Conservation (phyloP, 2,329 filamentous ascomycete genomes). For the Fulvia fulva region DNA sequence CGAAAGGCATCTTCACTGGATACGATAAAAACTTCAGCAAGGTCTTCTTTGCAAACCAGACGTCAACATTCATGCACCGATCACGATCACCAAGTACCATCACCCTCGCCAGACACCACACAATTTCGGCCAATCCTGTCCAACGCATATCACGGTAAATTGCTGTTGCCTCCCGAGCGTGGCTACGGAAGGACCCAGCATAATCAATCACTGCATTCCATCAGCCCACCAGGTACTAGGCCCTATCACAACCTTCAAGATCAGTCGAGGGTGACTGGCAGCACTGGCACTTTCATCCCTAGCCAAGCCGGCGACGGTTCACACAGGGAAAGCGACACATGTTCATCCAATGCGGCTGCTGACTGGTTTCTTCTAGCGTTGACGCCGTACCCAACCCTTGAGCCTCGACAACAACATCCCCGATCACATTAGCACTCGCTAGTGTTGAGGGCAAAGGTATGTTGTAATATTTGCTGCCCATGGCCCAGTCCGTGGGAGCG, state of each 20-base stretch:
- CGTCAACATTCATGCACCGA: not conserved
- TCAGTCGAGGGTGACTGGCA: not conserved
- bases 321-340: not conserved
- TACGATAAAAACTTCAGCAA: not conserved
- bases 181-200: not conserved
- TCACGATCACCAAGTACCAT: not conserved
- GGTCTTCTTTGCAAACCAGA: not conserved
- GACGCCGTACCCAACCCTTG: not conserved
- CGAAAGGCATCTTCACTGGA: not conserved
- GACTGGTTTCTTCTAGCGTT: not conserved
- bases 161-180: not conserved
- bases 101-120: not conserved
- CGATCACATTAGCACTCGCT: not conserved
- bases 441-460: constrained; percentile 14
- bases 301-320: not conserved
- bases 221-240: not conserved
- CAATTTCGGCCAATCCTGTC: not conserved
- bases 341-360: not conserved
- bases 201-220: constrained; percentile 1
- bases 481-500: constrained; percentile 12
- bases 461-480: constrained; percentile 12
- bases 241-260: not conserved
- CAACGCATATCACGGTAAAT: not conserved
- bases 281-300: not conserved
- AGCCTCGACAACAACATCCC: not conserved